These are phyloP conservation scores for Nemania sp. DNA, from an alignment of 2,329 filamentous ascomycete genomes.

Conservation along the genomic window DNA sequence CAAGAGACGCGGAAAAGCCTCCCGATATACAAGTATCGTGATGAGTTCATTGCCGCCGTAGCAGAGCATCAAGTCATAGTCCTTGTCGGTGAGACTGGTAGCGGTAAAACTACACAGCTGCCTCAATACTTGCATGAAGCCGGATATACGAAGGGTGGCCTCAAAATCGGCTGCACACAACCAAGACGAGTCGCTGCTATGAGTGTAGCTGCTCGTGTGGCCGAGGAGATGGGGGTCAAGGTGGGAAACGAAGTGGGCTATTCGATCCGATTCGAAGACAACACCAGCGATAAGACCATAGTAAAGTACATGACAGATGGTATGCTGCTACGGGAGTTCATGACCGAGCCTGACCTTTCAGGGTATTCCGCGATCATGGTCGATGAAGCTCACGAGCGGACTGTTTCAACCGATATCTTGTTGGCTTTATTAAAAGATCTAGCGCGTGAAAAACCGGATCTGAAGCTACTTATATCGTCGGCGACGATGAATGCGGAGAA, in stretches of 20 bases:
- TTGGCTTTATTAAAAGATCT: slow-evolving; percentile 89
- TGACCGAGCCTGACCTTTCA: slow-evolving; percentile 82
- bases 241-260: slow-evolving; percentile 93
- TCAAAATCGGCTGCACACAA: slow-evolving; percentile 91
- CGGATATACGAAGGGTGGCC: slow-evolving; percentile 79
- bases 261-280: slow-evolving; percentile 91
- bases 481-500: slow-evolving; percentile 94
- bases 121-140: slow-evolving; percentile 93
- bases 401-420: slow-evolving; percentile 86
- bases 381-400: slow-evolving; percentile 95
- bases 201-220: slow-evolving; percentile 94
- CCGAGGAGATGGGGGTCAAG: slow-evolving; percentile 89
- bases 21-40: slow-evolving; percentile 85
- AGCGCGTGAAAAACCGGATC: slow-evolving; percentile 76
- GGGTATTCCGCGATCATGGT: slow-evolving; percentile 92
- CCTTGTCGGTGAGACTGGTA: slow-evolving; percentile 92
- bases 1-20: slow-evolving; percentile 89
- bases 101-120: slow-evolving; percentile 93
- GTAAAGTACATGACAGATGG: slow-evolving; percentile 98
- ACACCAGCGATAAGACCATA: slow-evolving; percentile 85
- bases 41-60: slow-evolving; percentile 86
- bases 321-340: slow-evolving; percentile 86
- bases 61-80: slow-evolving; percentile 84
- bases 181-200: slow-evolving; percentile 94
- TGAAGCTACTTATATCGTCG: slow-evolving; percentile 90